Percentiles rank a stretch among this genome's conserved stretches.
Conservation (phyloP, 164 flowering plant species). For the Vitis rupestris region DNA sequence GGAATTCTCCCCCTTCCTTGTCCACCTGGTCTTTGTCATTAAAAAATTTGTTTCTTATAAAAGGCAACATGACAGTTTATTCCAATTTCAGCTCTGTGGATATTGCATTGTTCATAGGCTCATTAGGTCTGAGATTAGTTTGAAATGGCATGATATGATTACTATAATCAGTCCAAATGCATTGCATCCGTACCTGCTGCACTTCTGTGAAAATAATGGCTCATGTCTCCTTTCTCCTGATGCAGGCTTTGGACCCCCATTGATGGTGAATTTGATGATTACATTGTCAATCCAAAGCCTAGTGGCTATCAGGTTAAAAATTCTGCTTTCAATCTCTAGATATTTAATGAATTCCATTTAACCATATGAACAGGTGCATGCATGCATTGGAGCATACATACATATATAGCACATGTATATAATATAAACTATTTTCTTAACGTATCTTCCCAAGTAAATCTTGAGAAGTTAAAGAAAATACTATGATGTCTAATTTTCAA, state of each 20-base stretch:
- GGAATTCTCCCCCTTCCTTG: too few species aligned
- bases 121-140: background rate
- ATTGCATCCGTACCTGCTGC: background rate
- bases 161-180: background rate
- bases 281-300: slow-evolving; percentile 91
- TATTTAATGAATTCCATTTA: too few species aligned
- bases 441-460: background rate
- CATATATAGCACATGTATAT: background rate
- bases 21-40: too few species aligned
- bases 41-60: too few species aligned
- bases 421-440: background rate
- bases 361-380: background rate
- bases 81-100: background rate
- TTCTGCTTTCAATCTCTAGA: too few species aligned
- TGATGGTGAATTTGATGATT: slow-evolving; percentile 96
- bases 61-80: background rate
- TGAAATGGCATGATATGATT: background rate
- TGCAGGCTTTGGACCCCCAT: slow-evolving; percentile 94
- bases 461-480: background rate
- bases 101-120: background rate
- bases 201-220: background rate
- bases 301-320: slow-evolving; percentile 91
- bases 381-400: background rate
- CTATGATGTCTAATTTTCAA: too few species aligned
- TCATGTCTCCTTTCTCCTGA: slow-evolving; percentile 7